phyloP scores from a whole-genome alignment of 2,329 filamentous ascomycete genomes.

The Aspergillus quadricinctus region DNA sequence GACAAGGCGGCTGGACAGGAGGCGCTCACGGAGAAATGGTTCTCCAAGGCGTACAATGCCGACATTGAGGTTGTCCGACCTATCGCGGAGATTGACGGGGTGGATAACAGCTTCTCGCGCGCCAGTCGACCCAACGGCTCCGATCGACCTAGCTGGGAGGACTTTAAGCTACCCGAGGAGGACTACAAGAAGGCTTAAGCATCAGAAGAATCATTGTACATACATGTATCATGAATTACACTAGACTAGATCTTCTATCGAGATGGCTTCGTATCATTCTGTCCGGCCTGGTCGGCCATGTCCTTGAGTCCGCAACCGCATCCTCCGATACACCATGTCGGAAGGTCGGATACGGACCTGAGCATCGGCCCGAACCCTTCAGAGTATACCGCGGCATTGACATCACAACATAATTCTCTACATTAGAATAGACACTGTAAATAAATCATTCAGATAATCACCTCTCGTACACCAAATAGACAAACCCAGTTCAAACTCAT shows the following conservation, averaged over 20 bases:
- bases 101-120: slow-evolving; percentile 46
- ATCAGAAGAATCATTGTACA: neutral
- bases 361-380: slow-evolving; percentile 12
- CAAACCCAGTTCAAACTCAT: neutral
- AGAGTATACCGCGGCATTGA: neutral
- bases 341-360: slow-evolving; percentile 8
- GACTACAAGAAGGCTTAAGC: slow-evolving; percentile 23
- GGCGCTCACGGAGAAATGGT: slow-evolving; percentile 49
- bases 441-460: neutral
- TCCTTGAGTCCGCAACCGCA: neutral
- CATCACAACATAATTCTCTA: neutral
- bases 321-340: neutral
- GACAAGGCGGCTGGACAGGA: slow-evolving; percentile 27
- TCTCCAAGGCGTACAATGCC: slow-evolving; percentile 40
- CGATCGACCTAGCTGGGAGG: slow-evolving; percentile 47
- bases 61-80: slow-evolving; percentile 48
- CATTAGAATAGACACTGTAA: slow-evolving; percentile 1
- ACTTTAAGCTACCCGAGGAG: slow-evolving; percentile 22
- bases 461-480: neutral
- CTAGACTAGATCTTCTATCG: neutral
- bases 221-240: neutral
- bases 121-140: slow-evolving; percentile 51
- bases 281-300: neutral
- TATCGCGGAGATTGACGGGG: slow-evolving; percentile 44
- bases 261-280: neutral